These are phyloP conservation scores for Suillus hirtellus DNA, from an alignment of 768 basidiomycete species.

Conservation along the genomic window DNA sequence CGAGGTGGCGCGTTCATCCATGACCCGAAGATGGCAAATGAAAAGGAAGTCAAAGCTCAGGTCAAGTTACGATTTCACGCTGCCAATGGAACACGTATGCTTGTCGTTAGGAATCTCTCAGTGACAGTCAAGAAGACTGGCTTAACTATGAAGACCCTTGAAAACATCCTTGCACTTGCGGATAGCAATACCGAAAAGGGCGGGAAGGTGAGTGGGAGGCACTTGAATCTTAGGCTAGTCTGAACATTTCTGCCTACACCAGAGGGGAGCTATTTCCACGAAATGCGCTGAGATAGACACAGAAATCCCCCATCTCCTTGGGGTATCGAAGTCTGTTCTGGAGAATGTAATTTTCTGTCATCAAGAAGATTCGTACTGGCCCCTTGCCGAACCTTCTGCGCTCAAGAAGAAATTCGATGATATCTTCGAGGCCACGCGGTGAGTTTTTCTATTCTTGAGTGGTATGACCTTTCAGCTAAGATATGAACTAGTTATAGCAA, in stretches of 20 bases:
- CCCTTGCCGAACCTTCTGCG: constrained; percentile 83
- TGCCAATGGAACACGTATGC: constrained; percentile 87
- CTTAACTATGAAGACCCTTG: constrained; percentile 96
- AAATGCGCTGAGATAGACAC: constrained; percentile 97
- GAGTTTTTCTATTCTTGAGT: constrained; percentile 15
- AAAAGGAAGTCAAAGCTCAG: constrained; percentile 98
- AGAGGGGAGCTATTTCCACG: constrained; percentile 91
- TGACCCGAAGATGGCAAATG: constrained; percentile 99
- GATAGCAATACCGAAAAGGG: constrained; percentile 65
- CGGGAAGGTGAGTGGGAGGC: constrained; percentile 63
- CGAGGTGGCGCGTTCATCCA: constrained; percentile 99
- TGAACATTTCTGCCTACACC: constrained; percentile 5
- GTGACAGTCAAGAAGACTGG: constrained; percentile 93
- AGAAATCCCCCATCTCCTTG: constrained; percentile 90
- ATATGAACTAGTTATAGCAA: constrained; percentile 79
- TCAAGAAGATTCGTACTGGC: constrained; percentile 99
- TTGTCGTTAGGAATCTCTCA: constrained; percentile 86
- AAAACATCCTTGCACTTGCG: constrained; percentile 80
- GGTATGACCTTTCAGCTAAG: constrained; percentile 1
- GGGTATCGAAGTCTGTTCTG: constrained; percentile 96
- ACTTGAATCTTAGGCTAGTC: neutral
- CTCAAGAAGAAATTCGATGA: constrained; percentile 99
- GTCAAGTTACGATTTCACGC: constrained; percentile 93
- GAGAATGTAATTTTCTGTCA: constrained; percentile 99
- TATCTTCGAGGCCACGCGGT: constrained; percentile 98